Conservation (phyloP, 1,139 yeast genomes). For the Meyerozyma elateridarum region DNA sequence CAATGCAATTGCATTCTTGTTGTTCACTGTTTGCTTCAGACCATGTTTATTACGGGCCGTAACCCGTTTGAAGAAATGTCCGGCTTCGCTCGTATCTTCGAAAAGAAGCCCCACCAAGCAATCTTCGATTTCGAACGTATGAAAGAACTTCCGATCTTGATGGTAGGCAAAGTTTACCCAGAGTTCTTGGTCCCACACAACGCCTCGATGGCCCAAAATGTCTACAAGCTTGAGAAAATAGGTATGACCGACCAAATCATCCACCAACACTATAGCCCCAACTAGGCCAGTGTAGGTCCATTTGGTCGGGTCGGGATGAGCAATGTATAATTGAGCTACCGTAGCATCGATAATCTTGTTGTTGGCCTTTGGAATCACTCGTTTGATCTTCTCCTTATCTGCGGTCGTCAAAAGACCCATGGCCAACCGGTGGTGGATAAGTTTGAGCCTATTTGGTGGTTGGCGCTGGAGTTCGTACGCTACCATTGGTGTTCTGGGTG, state of each 20-base stretch:
- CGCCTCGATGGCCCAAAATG: slow-evolving; percentile 75
- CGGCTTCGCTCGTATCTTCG: slow-evolving; percentile 85
- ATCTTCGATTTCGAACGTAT: slow-evolving; percentile 88
- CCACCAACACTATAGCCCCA: slow-evolving; percentile 85
- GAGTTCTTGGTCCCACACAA: slow-evolving; percentile 94
- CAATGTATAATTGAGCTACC: slow-evolving; percentile 82
- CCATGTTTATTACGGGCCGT: slow-evolving; percentile 75
- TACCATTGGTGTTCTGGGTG: no score
- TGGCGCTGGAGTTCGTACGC: no score
- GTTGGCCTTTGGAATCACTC: slow-evolving; percentile 82
- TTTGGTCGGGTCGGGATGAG: slow-evolving; percentile 73
- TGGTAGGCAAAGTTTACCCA: slow-evolving; percentile 83
- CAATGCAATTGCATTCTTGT: slow-evolving; percentile 82
- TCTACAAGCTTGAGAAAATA: slow-evolving; percentile 88
- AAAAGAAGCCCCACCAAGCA: slow-evolving; percentile 85
- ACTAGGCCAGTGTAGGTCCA: slow-evolving; percentile 89
- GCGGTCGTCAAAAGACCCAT: slow-evolving; percentile 62
- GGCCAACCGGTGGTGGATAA: no score
- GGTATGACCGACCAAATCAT: slow-evolving; percentile 91
- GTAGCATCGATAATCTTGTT: slow-evolving; percentile 89
- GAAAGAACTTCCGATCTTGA: slow-evolving; percentile 93
- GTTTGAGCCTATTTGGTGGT: no score
- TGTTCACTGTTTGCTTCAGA: slow-evolving; percentile 76
- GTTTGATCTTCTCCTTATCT: slow-evolving; percentile 84
- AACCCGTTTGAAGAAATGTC: slow-evolving; percentile 76